Percentiles rank a stretch among this genome's conserved stretches.
Conservation (phyloP, 192 early-diverging fungal species). For the Backusella westeae region DNA sequence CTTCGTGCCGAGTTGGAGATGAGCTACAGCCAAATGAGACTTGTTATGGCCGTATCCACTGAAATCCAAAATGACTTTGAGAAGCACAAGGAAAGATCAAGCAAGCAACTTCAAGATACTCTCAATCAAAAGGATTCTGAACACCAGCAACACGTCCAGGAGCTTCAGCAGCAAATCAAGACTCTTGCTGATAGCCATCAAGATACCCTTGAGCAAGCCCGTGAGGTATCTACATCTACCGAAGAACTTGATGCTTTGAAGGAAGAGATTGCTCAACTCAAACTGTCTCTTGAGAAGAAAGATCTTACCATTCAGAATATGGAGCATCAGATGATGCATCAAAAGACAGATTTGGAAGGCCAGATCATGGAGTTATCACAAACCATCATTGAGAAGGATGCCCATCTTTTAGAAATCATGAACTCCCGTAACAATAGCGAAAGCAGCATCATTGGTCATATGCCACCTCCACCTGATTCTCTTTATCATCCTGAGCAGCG, state of each 20-base stretch:
- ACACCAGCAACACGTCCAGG: neutral
- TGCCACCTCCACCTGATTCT: slow-evolving; percentile 8
- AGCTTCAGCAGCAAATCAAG: neutral
- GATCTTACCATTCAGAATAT: neutral
- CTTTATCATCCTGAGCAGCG: neutral
- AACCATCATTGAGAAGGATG: slow-evolving; percentile 7
- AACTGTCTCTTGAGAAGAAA: neutral
- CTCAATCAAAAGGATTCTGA: neutral
- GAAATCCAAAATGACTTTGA: slow-evolving; percentile 29
- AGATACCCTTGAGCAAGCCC: neutral
- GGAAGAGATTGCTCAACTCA: neutral
- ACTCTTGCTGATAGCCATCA: neutral
- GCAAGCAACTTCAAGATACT: neutral
- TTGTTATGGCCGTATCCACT: slow-evolving; percentile 24
- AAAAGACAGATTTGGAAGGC: neutral
- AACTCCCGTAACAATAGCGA: slow-evolving; percentile 10
- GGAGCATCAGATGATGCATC: neutral
- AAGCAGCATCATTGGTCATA: neutral
- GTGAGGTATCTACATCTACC: neutral
- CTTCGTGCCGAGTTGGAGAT: slow-evolving; percentile 14
- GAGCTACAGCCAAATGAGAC: slow-evolving; percentile 17
- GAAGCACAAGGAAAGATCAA: neutral
- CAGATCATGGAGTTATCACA: slow-evolving; percentile 8
- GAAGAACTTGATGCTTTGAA: slow-evolving; percentile 1
- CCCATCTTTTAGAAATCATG: slow-evolving; percentile 8